Percentiles rank a stretch among this genome's conserved stretches.
phyloP scores from a whole-genome alignment of 1,284 basidiomycete genomes.

The Laetiporus sulphureus region DNA sequence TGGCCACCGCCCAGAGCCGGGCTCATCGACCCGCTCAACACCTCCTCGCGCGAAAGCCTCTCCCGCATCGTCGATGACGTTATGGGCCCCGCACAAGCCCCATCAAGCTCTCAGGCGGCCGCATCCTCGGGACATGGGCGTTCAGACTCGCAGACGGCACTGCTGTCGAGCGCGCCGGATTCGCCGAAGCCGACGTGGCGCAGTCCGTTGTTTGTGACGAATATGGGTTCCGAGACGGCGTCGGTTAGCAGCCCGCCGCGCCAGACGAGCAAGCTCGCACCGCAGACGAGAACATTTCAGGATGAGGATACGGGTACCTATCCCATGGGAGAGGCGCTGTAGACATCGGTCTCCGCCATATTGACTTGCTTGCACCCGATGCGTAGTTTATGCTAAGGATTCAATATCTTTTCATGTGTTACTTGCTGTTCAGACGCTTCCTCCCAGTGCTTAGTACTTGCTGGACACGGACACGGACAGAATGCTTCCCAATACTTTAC shows the following conservation, averaged over 20 bases:
- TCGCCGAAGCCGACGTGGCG: conserved; percentile 9
- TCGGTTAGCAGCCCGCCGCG: conserved; percentile 10
- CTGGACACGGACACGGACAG: no score
- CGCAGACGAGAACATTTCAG: not conserved
- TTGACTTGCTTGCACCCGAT: no score
- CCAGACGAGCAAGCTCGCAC: conserved; percentile 8
- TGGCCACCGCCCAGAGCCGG: conserved; percentile 40
- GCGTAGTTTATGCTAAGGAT: no score
- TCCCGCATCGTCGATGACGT: conserved; percentile 42
- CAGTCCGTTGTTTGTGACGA: conserved; percentile 19
- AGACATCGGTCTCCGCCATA: not conserved
- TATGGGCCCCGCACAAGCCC: conserved; percentile 35
- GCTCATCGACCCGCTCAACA: conserved; percentile 39
- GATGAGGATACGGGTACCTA: conserved; percentile 1
- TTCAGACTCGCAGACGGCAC: conserved; percentile 15
- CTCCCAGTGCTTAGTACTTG: no score
- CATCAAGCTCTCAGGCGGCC: not conserved
- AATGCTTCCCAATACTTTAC: no score
- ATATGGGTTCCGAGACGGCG: conserved; percentile 20
- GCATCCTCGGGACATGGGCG: conserved; percentile 10
- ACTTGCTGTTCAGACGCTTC: no score
- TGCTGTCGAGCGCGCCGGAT: conserved; percentile 7
- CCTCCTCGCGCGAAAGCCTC: conserved; percentile 31
- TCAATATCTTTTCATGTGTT: no score
- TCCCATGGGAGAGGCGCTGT: conserved; percentile 8